A percentile compares a stretch with the other conserved stretches of the same genome.
Evolutionary conservation across 108 stramenopile genomes (phyloP).

Genomic region (Cylindrotheca fusiformis): DNA sequence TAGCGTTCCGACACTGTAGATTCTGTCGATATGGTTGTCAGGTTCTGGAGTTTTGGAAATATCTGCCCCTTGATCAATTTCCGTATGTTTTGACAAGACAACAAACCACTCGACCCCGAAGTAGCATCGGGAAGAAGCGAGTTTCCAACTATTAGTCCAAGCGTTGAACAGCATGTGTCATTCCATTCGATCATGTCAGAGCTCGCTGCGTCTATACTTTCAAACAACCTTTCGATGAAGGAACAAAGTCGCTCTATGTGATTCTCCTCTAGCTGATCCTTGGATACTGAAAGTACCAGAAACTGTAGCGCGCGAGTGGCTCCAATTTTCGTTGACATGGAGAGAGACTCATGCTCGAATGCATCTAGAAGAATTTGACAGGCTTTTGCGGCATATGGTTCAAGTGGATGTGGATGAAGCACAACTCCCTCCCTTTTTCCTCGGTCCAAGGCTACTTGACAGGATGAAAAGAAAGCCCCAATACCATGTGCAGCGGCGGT

Average conservation of each 20-base stretch:
- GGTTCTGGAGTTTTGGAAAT: constrained; percentile 8
- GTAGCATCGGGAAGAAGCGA: not conserved
- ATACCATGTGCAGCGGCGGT: constrained; percentile 62
- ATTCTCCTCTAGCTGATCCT: constrained; percentile 11
- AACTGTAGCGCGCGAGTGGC: constrained; percentile 22
- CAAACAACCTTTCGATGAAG: constrained; percentile 19
- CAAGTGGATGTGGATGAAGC: constrained; percentile 71
- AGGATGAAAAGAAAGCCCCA: constrained; percentile 72
- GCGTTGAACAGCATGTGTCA: constrained; percentile 3
- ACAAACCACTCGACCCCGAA: constrained; percentile 1
- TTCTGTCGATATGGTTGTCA: not conserved
- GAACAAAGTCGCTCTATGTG: constrained; percentile 12
- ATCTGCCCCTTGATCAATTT: constrained; percentile 6
- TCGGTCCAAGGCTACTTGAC: constrained; percentile 43
- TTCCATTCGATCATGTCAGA: not conserved
- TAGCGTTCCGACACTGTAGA: not conserved
- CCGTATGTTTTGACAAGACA: constrained; percentile 3
- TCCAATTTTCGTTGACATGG: constrained; percentile 8
- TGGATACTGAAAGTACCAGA: not conserved
- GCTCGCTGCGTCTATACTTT: not conserved
- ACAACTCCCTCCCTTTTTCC: constrained; percentile 39
- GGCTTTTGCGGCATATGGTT: constrained; percentile 33
- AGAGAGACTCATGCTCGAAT: constrained; percentile 9
- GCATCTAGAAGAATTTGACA: constrained; percentile 29
- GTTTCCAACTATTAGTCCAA: constrained; percentile 21